A percentile compares a stretch with the other conserved stretches of the same genome.
Conservation (phyloP, 371 early-diverging fungal species). For the Circinella minor region DNA sequence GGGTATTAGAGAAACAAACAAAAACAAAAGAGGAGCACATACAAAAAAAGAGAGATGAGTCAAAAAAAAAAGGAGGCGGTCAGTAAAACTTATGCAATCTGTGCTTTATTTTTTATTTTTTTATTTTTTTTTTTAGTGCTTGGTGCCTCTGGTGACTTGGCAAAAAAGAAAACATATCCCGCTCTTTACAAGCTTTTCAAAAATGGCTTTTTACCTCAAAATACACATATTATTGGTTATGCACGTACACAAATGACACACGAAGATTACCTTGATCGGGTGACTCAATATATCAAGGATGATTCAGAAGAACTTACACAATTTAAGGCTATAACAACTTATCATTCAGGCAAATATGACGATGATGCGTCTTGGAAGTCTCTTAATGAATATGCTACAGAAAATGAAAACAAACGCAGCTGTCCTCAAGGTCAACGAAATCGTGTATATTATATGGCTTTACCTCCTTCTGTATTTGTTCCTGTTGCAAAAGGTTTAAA, state of each 20-base stretch:
- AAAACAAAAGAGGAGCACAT: neutral
- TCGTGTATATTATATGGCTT: conserved; percentile 92
- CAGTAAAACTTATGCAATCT: neutral
- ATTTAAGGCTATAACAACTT: conserved; percentile 82
- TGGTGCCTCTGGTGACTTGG: conserved; percentile 92
- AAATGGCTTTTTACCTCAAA: conserved; percentile 78
- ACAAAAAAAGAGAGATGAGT: neutral
- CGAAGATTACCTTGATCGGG: conserved; percentile 80
- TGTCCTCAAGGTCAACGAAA: conserved; percentile 25
- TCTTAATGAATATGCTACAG: conserved; percentile 63
- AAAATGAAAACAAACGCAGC: conserved; percentile 50
- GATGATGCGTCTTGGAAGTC: conserved; percentile 72
- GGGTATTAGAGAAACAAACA: too few relatives aligned
- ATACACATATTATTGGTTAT: conserved; percentile 90
- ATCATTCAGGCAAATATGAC: conserved; percentile 92
- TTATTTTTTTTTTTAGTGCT: conserved; percentile 56
- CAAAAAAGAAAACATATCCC: conserved; percentile 98
- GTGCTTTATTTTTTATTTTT: neutral
- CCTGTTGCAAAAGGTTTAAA: conserved; percentile 81
- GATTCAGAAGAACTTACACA: conserved; percentile 44
- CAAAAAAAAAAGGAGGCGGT: too few relatives aligned
- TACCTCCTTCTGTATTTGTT: conserved; percentile 96
- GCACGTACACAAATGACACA: conserved; percentile 88
- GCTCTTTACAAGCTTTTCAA: conserved; percentile 88
- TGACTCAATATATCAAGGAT: conserved; percentile 78